A percentile compares a stretch with the other conserved stretches of the same genome.
phyloP scores from a whole-genome alignment of 2,329 filamentous ascomycete genomes.

The Exophiala lecanii-corni region DNA sequence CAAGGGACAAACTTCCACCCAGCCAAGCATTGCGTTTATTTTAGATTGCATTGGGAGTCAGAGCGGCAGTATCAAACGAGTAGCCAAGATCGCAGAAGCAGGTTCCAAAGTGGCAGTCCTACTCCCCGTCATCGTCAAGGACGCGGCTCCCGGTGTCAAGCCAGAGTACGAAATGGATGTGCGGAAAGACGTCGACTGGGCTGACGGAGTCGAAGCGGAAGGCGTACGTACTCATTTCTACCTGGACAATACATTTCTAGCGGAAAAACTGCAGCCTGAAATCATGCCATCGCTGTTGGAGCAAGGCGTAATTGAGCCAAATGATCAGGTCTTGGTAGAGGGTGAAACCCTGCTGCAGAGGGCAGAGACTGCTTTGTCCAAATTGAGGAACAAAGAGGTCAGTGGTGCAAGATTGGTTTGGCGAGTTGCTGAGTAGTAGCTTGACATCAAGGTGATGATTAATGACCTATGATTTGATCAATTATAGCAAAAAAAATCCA shows the following conservation, averaged over 20 bases:
- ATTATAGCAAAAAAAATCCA: too few relatives aligned
- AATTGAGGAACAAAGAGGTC: slow-evolving; percentile 40
- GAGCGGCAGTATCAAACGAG: slow-evolving; percentile 44
- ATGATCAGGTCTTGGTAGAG: slow-evolving; percentile 39
- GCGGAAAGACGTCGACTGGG: slow-evolving; percentile 44
- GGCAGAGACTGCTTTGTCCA: slow-evolving; percentile 41
- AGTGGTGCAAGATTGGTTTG: slow-evolving; percentile 34
- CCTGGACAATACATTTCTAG: slow-evolving; percentile 50
- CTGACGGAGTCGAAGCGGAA: slow-evolving; percentile 46
- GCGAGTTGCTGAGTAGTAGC: slow-evolving; percentile 15
- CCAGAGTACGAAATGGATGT: slow-evolving; percentile 56
- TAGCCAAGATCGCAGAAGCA: slow-evolving; percentile 47
- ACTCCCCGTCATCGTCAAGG: slow-evolving; percentile 55
- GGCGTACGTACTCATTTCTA: slow-evolving; percentile 57
- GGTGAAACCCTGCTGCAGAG: slow-evolving; percentile 39
- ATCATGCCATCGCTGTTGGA: slow-evolving; percentile 50
- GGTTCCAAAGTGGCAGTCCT: slow-evolving; percentile 55
- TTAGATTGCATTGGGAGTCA: slow-evolving; percentile 55
- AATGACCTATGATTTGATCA: too few relatives aligned
- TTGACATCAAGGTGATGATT: too few relatives aligned
- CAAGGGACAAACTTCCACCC: slow-evolving; percentile 16
- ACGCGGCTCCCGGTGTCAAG: slow-evolving; percentile 42
- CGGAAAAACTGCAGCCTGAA: slow-evolving; percentile 50
- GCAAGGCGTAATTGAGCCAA: slow-evolving; percentile 38
- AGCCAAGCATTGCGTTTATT: slow-evolving; percentile 39